Percentiles rank a stretch among this genome's conserved stretches.
These are phyloP conservation scores for Trichophyton benhamiae DNA, from an alignment of 2,329 filamentous ascomycete species.

Conservation along the genomic window DNA sequence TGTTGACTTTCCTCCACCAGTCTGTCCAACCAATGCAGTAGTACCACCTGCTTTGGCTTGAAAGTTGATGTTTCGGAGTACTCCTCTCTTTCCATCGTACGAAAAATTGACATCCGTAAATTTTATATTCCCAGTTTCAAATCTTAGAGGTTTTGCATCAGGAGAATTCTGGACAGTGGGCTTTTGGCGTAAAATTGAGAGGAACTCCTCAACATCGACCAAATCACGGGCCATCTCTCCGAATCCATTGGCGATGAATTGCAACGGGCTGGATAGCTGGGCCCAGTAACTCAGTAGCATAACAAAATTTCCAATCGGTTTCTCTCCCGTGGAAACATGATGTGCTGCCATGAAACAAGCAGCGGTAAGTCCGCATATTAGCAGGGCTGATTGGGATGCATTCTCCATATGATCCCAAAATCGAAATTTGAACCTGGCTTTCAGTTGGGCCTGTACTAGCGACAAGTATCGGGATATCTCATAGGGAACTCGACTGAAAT, in stretches of 20 bases:
- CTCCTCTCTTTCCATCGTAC: constrained; percentile 39
- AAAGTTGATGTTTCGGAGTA: constrained; percentile 39
- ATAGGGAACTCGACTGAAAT: constrained; percentile 46
- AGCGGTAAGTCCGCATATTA: constrained; percentile 39
- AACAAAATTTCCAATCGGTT: constrained; percentile 49
- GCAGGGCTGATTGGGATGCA: constrained; percentile 35
- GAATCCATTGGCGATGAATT: constrained; percentile 40
- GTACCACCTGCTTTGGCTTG: constrained; percentile 38
- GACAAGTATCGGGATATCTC: constrained; percentile 40
- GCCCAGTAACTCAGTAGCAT: constrained; percentile 55
- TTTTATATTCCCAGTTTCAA: constrained; percentile 34
- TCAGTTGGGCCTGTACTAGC: constrained; percentile 29
- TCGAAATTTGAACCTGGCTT: constrained; percentile 26
- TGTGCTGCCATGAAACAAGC: constrained; percentile 42
- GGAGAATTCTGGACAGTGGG: constrained; percentile 33
- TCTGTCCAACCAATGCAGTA: constrained; percentile 45
- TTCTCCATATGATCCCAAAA: constrained; percentile 24
- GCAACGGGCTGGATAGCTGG: constrained; percentile 37
- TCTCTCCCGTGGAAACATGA: constrained; percentile 39
- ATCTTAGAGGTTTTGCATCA: constrained; percentile 26
- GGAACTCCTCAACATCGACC: constrained; percentile 48
- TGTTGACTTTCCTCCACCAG: constrained; percentile 47
- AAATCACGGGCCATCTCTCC: constrained; percentile 41
- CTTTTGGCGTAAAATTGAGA: constrained; percentile 39
- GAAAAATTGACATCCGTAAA: constrained; percentile 42